Conservation (phyloP, 208 protist genomes). For the Trypanosoma platydactyli region DNA sequence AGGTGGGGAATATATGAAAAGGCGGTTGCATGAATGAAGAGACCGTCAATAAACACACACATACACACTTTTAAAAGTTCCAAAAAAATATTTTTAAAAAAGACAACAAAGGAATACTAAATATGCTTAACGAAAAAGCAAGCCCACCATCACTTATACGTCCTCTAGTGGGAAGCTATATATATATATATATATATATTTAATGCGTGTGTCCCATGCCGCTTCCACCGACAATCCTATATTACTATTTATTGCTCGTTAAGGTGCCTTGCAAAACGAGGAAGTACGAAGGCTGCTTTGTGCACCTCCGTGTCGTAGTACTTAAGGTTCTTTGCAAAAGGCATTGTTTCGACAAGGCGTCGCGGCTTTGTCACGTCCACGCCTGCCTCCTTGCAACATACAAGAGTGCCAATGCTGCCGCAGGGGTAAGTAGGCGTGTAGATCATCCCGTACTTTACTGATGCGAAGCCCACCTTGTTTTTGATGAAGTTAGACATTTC, state of each 20-base stretch:
- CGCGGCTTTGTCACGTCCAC: conserved; percentile 57
- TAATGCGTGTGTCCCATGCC: no score
- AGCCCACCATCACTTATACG: no score
- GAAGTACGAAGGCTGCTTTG: conserved; percentile 79
- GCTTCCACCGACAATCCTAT: conserved; percentile 16
- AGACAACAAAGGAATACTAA: conserved; percentile 10
- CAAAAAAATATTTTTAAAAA: neutral
- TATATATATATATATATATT: no score
- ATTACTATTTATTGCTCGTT: conserved; percentile 43
- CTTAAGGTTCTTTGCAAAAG: conserved; percentile 72
- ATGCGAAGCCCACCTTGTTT: conserved; percentile 76
- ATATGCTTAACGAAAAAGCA: no score
- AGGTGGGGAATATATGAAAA: no score
- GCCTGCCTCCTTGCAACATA: conserved; percentile 75
- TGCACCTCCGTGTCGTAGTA: conserved; percentile 89
- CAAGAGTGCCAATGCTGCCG: conserved; percentile 87
- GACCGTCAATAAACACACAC: conserved; percentile 25
- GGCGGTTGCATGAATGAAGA: neutral
- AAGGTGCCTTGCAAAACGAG: conserved; percentile 70
- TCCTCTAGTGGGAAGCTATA: no score
- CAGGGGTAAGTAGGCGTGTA: conserved; percentile 94
- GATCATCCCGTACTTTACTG: conserved; percentile 91
- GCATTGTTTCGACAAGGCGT: conserved; percentile 63
- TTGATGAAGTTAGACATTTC: conserved; percentile 79
- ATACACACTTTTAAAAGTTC: conserved; percentile 8